Evolutionary conservation across 2,329 filamentous ascomycete species (phyloP).

Genomic region (Leptographium procerum): DNA sequence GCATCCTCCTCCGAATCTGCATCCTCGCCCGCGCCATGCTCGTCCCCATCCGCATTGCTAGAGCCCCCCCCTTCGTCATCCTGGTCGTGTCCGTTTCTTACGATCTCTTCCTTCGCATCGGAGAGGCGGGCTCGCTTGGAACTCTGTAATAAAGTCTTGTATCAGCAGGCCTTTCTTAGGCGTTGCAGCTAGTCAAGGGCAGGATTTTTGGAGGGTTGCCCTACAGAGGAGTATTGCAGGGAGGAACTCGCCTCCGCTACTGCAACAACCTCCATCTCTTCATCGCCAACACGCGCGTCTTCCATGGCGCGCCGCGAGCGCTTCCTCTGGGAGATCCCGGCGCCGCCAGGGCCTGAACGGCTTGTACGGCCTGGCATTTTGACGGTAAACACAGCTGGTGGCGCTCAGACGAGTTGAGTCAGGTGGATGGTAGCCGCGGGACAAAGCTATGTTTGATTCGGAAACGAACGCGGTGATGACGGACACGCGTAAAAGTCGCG

Average conservation of each 20-base stretch:
- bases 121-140: constrained; percentile 28
- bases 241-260: constrained; percentile 30
- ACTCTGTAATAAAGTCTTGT: background rate
- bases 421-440: background rate
- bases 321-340: constrained; percentile 22
- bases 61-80: background rate
- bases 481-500: background rate
- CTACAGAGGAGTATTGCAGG: constrained; percentile 27
- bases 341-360: background rate
- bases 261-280: constrained; percentile 18
- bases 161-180: background rate
- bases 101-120: constrained; percentile 10
- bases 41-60: constrained; percentile 7
- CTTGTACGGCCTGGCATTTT: constrained; percentile 19
- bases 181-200: background rate
- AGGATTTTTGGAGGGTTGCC: constrained; percentile 9
- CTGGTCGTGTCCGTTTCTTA: background rate
- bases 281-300: constrained; percentile 19
- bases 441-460: background rate
- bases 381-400: background rate
- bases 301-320: constrained; percentile 27
- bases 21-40: background rate
- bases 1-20: background rate
- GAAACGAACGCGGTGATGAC: background rate
- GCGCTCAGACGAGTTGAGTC: background rate